Base-by-base conservation (phyloP, 495 filamentous ascomycete species). In the Xylaria palmicola region DNA sequence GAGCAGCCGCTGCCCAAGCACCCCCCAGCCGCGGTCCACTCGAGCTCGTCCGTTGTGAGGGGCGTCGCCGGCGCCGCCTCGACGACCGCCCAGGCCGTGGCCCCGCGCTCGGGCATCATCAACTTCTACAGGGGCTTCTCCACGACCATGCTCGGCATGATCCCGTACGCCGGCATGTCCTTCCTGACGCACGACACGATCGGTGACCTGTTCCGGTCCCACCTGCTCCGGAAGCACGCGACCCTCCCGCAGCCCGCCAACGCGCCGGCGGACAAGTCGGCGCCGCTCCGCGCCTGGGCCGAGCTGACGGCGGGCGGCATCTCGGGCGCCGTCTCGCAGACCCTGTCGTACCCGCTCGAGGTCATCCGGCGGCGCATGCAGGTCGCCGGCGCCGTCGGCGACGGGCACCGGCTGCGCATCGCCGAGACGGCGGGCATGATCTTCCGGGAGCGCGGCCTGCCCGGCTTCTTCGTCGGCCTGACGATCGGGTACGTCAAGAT, bases 61-160 rank as follows among this genome's bases (percentile, higher is more conserved):
- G 49, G 37, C 29, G 15, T 52, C 34, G 59, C 67, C 0, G 63
- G 59, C 6, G 70, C 67, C 10, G 70, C 75, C 0, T 54, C 68
- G 12, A 52, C 68, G 17, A 66, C 72, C 1, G 65, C 70, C 15
- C 65, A 75, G 12, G 57, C 66, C 8, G 64, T 74, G n/a, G 79
- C 84, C 0, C 86, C 89, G 0, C 79, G 80, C 29, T 81, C 81
- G 9, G 93, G 95, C 0, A 68, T 97, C 0, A 74, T 85, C 41
- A 98, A 98, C 73, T 98, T 98, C 74, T 98, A 96, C 72, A 88
- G 94, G 32, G 94, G 94, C 13, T 98, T 98, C 72, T 86, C 85
- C 0, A 88, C 93, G 0, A 98, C 94, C 0, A 71, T 98, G 13
- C 76, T 90, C 37, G 94, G 94, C 47, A 98, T 98, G 93, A 71